Conservation (phyloP, 2,329 filamentous ascomycete genomes). For the Pleoardoris graminearum region DNA sequence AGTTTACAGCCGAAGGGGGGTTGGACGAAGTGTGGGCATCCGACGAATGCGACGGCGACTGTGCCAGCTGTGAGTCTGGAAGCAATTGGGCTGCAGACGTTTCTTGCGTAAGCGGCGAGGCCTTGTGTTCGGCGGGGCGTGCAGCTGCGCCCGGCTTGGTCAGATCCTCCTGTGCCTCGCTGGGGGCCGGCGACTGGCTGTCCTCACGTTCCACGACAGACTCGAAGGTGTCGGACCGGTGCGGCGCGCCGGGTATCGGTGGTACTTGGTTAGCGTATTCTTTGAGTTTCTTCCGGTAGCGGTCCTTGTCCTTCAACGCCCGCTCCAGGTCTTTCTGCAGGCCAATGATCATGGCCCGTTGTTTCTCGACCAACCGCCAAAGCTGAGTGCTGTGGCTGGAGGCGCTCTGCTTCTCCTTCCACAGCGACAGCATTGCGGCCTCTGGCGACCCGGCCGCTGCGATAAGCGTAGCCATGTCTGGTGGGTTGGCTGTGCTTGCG, state of each 20-base stretch:
- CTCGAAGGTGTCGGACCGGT: slow-evolving; percentile 41
- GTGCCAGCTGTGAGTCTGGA: slow-evolving; percentile 37
- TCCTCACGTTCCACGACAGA: slow-evolving; percentile 41
- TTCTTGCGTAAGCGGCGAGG: slow-evolving; percentile 25
- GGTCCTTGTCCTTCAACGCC: slow-evolving; percentile 90
- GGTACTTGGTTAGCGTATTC: slow-evolving; percentile 62
- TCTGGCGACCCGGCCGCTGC: slow-evolving; percentile 86
- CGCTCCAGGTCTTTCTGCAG: slow-evolving; percentile 93
- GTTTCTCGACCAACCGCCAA: slow-evolving; percentile 96
- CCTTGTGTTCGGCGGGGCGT: slow-evolving; percentile 28
- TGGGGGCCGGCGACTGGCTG: slow-evolving; percentile 44
- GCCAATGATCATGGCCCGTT: slow-evolving; percentile 88
- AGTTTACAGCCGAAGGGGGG: slow-evolving; percentile 31
- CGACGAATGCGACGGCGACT: slow-evolving; percentile 37
- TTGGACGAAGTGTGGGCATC: slow-evolving; percentile 29
- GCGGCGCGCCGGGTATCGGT: slow-evolving; percentile 37
- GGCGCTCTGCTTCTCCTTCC: slow-evolving; percentile 89
- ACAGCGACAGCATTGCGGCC: slow-evolving; percentile 80
- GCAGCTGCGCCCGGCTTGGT: slow-evolving; percentile 22
- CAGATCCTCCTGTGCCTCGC: slow-evolving; percentile 36
- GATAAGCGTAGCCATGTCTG: slow-evolving; percentile 79
- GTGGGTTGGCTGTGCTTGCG: slow-evolving; percentile 55
- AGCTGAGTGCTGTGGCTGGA: slow-evolving; percentile 88
- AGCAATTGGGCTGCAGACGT: slow-evolving; percentile 23
- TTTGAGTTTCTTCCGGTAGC: slow-evolving; percentile 87